Conservation (phyloP, 331 rosid species). For the Quercus lobata region DNA sequence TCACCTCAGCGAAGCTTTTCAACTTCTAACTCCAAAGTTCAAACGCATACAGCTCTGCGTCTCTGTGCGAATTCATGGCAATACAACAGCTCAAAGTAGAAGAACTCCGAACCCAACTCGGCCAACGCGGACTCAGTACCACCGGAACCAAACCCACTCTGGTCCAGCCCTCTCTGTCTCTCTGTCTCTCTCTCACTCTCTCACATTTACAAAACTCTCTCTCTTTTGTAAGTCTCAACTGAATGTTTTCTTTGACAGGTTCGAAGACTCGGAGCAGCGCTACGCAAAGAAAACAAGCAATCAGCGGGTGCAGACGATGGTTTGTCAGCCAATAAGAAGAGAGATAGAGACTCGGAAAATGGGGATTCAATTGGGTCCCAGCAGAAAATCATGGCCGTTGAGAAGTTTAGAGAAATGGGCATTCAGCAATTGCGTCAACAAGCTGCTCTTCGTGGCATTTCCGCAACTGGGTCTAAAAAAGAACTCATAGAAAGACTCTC, state of each 20-base stretch:
- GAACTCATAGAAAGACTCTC: conserved; percentile 42
- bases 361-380: conserved; percentile 21
- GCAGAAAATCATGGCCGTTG: conserved; percentile 31
- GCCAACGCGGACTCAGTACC: conserved; percentile 64
- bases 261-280: conserved; percentile 54
- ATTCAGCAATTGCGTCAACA: conserved; percentile 41
- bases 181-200: not conserved
- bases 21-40: no score
- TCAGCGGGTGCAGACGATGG: conserved; percentile 4
- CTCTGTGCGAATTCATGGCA: no score
- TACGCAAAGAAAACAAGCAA: conserved; percentile 37
- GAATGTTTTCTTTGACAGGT: conserved; percentile 34
- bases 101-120: conserved; percentile 60
- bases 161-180: conserved; percentile 23
- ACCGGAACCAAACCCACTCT: conserved; percentile 71
- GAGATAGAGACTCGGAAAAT: conserved; percentile 37
- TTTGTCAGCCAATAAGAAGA: conserved; percentile 30
- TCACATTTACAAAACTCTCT: not conserved
- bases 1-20: no score
- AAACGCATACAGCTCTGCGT: no score
- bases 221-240: not conserved
- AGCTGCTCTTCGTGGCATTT: conserved; percentile 33
- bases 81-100: conserved; percentile 54
- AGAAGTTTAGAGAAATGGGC: conserved; percentile 37
- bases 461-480: conserved; percentile 40